These are phyloP conservation scores for Theileria luwenshuni DNA, from an alignment of 169 alveolate genomes.

Conservation along the genomic window DNA sequence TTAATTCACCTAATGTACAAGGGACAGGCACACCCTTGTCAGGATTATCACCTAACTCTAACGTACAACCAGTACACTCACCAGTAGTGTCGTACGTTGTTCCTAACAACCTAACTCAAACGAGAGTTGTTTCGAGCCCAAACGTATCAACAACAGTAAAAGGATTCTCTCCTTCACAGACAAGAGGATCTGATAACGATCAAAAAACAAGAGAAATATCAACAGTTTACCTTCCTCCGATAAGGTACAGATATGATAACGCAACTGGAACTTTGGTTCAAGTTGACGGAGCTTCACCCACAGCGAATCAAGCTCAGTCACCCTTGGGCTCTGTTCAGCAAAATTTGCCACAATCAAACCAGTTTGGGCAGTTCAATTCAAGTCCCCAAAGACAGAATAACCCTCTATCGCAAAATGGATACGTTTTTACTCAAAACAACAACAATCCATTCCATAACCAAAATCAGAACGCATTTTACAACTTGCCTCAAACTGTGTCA, in stretches of 20 bases:
- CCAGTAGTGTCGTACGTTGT: slow-evolving; percentile 11
- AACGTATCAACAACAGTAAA: slow-evolving; percentile 1
- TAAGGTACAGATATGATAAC: slow-evolving; percentile 56
- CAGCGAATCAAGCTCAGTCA: slow-evolving; percentile 13
- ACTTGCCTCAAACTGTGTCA: not conserved
- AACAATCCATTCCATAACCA: not conserved
- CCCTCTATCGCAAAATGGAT: not conserved
- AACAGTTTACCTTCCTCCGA: slow-evolving; percentile 68
- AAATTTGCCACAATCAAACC: not conserved
- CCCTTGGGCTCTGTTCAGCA: slow-evolving; percentile 7
- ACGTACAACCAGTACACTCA: not conserved
- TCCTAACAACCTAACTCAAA: not conserved
- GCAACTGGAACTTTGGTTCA: slow-evolving; percentile 55
- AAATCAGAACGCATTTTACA: not conserved
- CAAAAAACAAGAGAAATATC: slow-evolving; percentile 44
- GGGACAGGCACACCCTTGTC: slow-evolving; percentile 1
- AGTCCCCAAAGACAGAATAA: not conserved
- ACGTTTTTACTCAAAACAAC: not conserved
- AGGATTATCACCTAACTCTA: not conserved
- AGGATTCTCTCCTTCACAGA: not conserved
- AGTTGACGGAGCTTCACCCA: slow-evolving; percentile 28
- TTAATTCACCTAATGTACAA: slow-evolving; percentile 10
- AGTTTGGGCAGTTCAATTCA: not conserved
- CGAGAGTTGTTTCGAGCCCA: slow-evolving; percentile 9
- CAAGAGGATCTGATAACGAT: not conserved